Evolutionary conservation across 768 basidiomycete genomes (phyloP), one percentile per base, ranked within the genome.

Genomic region (Boletus insuetus): DNA sequence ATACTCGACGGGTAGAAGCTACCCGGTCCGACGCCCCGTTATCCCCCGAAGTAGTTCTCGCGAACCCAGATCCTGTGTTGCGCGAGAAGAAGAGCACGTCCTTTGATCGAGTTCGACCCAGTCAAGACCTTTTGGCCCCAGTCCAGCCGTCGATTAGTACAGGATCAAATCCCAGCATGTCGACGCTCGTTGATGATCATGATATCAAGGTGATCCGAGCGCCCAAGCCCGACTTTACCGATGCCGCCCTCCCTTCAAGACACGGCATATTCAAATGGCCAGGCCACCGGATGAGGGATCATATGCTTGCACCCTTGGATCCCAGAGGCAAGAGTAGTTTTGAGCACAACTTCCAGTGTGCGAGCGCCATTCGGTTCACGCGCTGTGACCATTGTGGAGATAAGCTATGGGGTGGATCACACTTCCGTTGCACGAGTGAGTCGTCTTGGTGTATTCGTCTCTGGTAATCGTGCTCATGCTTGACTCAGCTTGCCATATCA

Each of bases 401-500:
- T 68, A 99, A 98, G 77, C 86, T 98, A 86, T 99, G 95, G 94
- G 97, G 97, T 6, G 96, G 96, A 8, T 84, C 94, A n/a, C 94
- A 95, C 67, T 78, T 91, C 50, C 87, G 91, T 32, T 99, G 97
- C 68, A 82, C 86, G 60, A 79, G 96, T 94, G 67, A 68, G 92
- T 78, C 11, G 3, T 41, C n/a, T 19, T 44, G 37, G 37, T 17
- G 3, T n/a, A 3, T 20, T 1, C 10, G 4, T 35, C 22, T 13
- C 31, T 41, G 41, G 29, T 39, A 3, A 35, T 38, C 40, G 38
- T 17, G 22, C 52, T 70, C 29, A 58, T 37, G 24, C 10, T 24
- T 13, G 24, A 32, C 44, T 24, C 58, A 96, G 95, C 75, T 29
- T 98, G 96, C 69, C 87, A 84, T 19, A 80, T 88, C 43, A 88